Base-by-base conservation (phyloP, 2,329 filamentous ascomycete genomes). In the Colletotrichum nymphaeae region DNA sequence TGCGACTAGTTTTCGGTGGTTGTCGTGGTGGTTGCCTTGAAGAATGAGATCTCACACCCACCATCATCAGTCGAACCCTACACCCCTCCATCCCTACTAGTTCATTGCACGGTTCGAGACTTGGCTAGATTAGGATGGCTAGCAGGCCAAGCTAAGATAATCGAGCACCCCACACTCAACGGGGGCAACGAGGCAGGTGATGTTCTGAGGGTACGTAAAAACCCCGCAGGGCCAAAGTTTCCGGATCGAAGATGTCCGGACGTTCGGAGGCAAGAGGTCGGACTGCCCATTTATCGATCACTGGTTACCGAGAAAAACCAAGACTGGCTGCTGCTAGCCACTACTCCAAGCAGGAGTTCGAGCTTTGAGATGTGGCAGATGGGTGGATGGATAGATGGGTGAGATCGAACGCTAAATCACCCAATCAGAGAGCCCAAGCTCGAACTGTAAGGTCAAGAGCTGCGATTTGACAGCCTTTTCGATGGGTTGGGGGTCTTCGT, bases 31-130 rank as follows among this genome's bases (percentile, higher is more conserved):
- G 26, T 59, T 30, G 32, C 24, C 24, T 26, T 59, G 49, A 24
- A 26, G 60, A 52, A 49, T 46, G 53, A 65, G 60, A 65, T 65
- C 56, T 52, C 56, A 53, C 62, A 66, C 70, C 52, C 67, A 49
- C 67, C 67, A 52, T 64, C 37, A 63, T 37, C 62, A 55, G 22
- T 56, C 14, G 24, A 24, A 32, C 26, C 16, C 30, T 52, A 55
- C 66, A 69, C 67, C 67, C 42, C 62, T 70, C 49, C 56, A 73
- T 66, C 71, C 71, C 37, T 73, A 62, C 71, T 73, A 73, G 71
- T 55, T 22, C 28, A 57, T 62, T 49, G 67, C 71, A 73, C 56
- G 67, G 71, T 66, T 71, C 67, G 67, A 73, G 62, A 30, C 71
- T 69, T 73, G 60, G 56, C 71, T 73, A 49, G 35, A 73, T 73